Percentiles rank a stretch among this genome's conserved stretches.
These are phyloP conservation scores for Coprinellus aureogranulatus DNA, from an alignment of 768 basidiomycete species.

Conservation along the genomic window DNA sequence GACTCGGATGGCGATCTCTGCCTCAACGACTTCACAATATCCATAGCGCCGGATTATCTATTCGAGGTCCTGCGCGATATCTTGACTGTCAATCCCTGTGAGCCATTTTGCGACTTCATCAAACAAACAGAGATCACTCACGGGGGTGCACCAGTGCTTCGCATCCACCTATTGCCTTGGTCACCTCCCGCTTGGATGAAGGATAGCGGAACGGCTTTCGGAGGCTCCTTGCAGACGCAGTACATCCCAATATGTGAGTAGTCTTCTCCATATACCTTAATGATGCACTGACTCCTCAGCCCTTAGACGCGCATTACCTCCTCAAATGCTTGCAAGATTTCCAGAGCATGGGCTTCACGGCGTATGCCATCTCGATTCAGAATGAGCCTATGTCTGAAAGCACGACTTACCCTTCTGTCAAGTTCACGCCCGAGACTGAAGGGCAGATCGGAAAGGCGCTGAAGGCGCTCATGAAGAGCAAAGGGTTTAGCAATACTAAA, in stretches of 20 bases:
- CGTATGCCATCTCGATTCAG: conserved; percentile 63
- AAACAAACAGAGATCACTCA: too few species aligned
- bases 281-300: conserved; percentile 4
- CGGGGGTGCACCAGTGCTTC: conserved; percentile 27
- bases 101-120: conserved; percentile 11
- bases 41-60: conserved; percentile 54
- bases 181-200: conserved; percentile 84
- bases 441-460: conserved; percentile 54
- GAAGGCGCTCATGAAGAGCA: conserved; percentile 54
- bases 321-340: conserved; percentile 66
- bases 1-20: conserved; percentile 57
- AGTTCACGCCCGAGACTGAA: conserved; percentile 47
- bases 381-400: conserved; percentile 50
- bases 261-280: conserved; percentile 1
- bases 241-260: conserved; percentile 45
- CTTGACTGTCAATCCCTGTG: conserved; percentile 47
- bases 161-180: conserved; percentile 66
- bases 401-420: conserved; percentile 61
- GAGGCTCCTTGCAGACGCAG: conserved; percentile 51
- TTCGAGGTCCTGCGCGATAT: conserved; percentile 64
- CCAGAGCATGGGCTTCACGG: conserved; percentile 49
- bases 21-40: conserved; percentile 51
- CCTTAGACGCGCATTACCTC: conserved; percentile 62
- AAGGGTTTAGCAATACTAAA: conserved; percentile 55
- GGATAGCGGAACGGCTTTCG: conserved; percentile 57